phyloP scores from a whole-genome alignment of 441 rosid species.

The Iberis amara region DNA sequence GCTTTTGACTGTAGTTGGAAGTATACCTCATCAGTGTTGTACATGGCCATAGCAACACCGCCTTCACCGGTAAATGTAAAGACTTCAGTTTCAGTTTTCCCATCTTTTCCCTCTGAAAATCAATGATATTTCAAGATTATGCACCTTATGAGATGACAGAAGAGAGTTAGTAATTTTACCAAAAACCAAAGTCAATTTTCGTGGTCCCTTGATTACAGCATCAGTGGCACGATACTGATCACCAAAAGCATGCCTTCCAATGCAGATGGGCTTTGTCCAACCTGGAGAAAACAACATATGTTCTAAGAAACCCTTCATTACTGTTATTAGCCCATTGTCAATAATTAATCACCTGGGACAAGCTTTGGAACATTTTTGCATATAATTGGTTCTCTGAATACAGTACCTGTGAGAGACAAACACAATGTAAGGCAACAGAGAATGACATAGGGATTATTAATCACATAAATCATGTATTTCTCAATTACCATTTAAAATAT shows the following conservation, averaged over 20 bases:
- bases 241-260: conserved; percentile 98
- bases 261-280: conserved; percentile 97
- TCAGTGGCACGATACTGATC: conserved; percentile 96
- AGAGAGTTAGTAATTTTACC: conserved; percentile 39
- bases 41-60: conserved; percentile 86
- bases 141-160: background rate
- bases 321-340: background rate
- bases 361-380: conserved; percentile 87
- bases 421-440: background rate
- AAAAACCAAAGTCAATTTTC: conserved; percentile 79
- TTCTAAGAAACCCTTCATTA: conserved; percentile 7
- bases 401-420: conserved; percentile 61
- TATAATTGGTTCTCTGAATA: conserved; percentile 90
- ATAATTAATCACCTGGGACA: conserved; percentile 64
- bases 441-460: too few species aligned
- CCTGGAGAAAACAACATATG: conserved; percentile 38
- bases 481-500: conserved; percentile 75
- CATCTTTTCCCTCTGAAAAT: conserved; percentile 60
- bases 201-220: conserved; percentile 71
- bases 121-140: conserved; percentile 7
- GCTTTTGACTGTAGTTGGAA: conserved; percentile 1
- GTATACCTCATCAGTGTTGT: conserved; percentile 81
- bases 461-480: conserved; percentile 9
- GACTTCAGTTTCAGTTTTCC: conserved; percentile 67
- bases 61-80: conserved; percentile 73